Base-by-base conservation (phyloP, 441 rosid genomes). In the Omphalea diandra region DNA sequence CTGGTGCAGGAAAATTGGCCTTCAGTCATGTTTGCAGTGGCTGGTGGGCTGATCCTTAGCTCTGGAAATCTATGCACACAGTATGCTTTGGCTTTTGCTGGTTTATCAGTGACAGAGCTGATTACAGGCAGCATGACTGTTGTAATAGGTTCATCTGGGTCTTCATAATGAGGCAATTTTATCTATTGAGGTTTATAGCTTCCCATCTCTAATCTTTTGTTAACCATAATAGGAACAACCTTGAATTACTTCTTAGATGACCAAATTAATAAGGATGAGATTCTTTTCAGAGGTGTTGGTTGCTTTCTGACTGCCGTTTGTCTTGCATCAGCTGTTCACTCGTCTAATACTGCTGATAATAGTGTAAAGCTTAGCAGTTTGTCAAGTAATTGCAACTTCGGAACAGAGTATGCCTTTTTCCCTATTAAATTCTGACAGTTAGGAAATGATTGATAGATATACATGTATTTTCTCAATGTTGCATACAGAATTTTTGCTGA, bases 41-140 rank as follows among this genome's bases (percentile, higher is more conserved):
- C 74, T 20, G 91, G 96, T 50, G 97, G 96, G 40, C 29, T 87
- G 36, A 83, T 84, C 67, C 91, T 91, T 43, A 84, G 93, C 81
- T 70, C 89, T 4, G 98, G 97, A 44, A 94, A 88, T 77, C 77
- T 94, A 35, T 72, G 89, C 43, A 83, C 94, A 29, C 97, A 88
- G 72, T 91, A 94, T 77, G 96, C 97, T 41, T 85, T 85, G 86
- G 93, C 96, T 64, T 85, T 85, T 75, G 89, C 87, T 63, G 97
- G 98, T 41, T 82, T 93, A 74, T 89, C 96, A 4, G 87, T 91
- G 43, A 86, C 96, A 50, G 90, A 87, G 83, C 97, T 90, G 29
- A 81, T 93, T 65, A 73, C 86, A 41, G 61, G 86, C 22, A 87
- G 98, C 82, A 85, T 85, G 65, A 87, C 88, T 0, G 96, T 91